These are phyloP conservation scores for Epithemia pelagica DNA, from an alignment of 108 stramenopile genomes.

Conservation along the genomic window DNA sequence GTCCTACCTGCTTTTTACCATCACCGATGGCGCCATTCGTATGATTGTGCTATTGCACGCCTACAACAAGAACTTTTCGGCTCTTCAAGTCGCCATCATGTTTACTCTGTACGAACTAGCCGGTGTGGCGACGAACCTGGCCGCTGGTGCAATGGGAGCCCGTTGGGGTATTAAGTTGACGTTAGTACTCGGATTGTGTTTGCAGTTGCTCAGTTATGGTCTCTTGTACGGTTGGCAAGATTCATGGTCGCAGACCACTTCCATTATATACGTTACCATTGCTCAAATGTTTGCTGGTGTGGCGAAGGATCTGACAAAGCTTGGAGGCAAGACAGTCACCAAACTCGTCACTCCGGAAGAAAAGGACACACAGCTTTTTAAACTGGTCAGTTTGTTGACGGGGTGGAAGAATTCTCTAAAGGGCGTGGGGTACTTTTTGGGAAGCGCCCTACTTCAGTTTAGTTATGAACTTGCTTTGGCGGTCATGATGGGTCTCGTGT, in stretches of 20 bases:
- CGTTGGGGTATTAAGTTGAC: slow-evolving; percentile 85
- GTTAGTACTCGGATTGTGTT: slow-evolving; percentile 55
- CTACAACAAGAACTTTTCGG: slow-evolving; percentile 86
- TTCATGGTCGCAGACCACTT: slow-evolving; percentile 51
- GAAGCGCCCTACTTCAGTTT: slow-evolving; percentile 68
- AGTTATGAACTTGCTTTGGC: slow-evolving; percentile 70
- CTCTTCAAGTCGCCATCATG: slow-evolving; percentile 89
- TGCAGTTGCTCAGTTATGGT: slow-evolving; percentile 70
- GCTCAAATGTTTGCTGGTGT: slow-evolving; percentile 92
- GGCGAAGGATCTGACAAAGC: slow-evolving; percentile 91
- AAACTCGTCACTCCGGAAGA: slow-evolving; percentile 92
- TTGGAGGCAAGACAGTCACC: slow-evolving; percentile 91
- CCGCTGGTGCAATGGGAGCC: slow-evolving; percentile 82
- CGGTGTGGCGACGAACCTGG: slow-evolving; percentile 90
- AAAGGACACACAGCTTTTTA: slow-evolving; percentile 78
- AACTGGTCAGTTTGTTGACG: slow-evolving; percentile 80
- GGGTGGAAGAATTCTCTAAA: slow-evolving; percentile 95
- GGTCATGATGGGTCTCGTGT: slow-evolving; percentile 79
- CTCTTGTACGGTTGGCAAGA: slow-evolving; percentile 78
- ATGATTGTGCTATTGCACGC: slow-evolving; percentile 92
- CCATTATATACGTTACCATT: slow-evolving; percentile 83
- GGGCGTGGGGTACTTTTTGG: slow-evolving; percentile 88
- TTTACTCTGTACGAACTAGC: slow-evolving; percentile 92
- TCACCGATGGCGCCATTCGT: slow-evolving; percentile 93
- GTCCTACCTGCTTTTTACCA: slow-evolving; percentile 86